Conservation (phyloP, 495 filamentous ascomycete genomes). For the Penicillium argentinense region DNA sequence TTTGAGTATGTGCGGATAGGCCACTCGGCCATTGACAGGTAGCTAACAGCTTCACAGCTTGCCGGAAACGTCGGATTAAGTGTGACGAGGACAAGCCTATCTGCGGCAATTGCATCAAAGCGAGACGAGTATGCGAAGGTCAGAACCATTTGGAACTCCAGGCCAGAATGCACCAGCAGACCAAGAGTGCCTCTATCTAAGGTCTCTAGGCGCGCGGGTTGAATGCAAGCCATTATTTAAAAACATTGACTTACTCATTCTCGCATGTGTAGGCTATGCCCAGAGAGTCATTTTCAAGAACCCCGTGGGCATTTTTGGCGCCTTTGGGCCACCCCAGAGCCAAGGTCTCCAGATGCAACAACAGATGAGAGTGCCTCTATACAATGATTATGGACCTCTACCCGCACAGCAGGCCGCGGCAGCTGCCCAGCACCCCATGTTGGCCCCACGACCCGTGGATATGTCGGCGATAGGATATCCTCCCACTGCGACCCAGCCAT, state of each 20-base stretch:
- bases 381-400: slow-evolving; percentile 20
- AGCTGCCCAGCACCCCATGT: slow-evolving; percentile 32
- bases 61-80: slow-evolving; percentile 93
- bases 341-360: slow-evolving; percentile 24
- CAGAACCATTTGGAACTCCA: too few relatives aligned
- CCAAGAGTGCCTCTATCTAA: too few relatives aligned
- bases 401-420: slow-evolving; percentile 30
- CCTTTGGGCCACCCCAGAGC: slow-evolving; percentile 28
- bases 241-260: too few relatives aligned
- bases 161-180: too few relatives aligned
- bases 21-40: too few relatives aligned
- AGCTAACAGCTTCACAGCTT: slow-evolving; percentile 56
- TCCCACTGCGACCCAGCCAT: background rate
- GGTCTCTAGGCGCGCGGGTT: too few relatives aligned
- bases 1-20: slow-evolving; percentile 76
- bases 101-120: slow-evolving; percentile 92
- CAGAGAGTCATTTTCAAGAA: slow-evolving; percentile 92
- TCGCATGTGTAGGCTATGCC: too few relatives aligned
- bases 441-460: slow-evolving; percentile 34
- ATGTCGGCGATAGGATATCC: slow-evolving; percentile 14
- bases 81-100: slow-evolving; percentile 93
- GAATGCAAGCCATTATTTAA: too few relatives aligned
- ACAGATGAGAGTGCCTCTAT: slow-evolving; percentile 17
- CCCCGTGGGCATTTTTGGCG: slow-evolving; percentile 62
- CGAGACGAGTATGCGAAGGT: slow-evolving; percentile 90